These are phyloP conservation scores for Chytriomyces confervae DNA, from an alignment of 192 early-diverging fungal species.

Conservation along the genomic window DNA sequence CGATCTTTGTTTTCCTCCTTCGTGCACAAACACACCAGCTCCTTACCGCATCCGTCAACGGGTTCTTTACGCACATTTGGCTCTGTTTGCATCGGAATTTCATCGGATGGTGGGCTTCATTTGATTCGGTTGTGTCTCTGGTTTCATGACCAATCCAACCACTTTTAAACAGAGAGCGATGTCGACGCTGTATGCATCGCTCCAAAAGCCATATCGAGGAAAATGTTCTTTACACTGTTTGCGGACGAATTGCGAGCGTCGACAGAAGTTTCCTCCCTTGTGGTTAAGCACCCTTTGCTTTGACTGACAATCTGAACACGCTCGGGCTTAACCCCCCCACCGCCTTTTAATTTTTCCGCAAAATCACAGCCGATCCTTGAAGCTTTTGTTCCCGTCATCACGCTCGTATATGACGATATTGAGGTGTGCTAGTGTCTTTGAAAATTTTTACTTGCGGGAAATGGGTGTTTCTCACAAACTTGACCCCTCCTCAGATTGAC, in stretches of 20 bases:
- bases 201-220: constrained; percentile 82
- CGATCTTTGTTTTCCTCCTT: no score
- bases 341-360: no score
- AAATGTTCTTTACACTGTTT: constrained; percentile 91
- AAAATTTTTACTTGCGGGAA: background rate
- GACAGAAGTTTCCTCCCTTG: constrained; percentile 82
- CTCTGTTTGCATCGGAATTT: background rate
- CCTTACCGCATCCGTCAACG: no score
- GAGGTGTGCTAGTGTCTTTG: constrained; percentile 61
- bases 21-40: no score
- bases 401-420: constrained; percentile 87
- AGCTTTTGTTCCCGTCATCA: constrained; percentile 94
- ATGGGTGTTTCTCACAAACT: background rate
- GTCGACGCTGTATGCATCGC: constrained; percentile 96
- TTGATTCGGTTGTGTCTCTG: background rate
- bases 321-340: no score
- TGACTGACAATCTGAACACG: no score
- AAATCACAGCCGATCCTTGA: constrained; percentile 68
- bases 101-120: background rate
- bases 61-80: background rate
- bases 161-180: constrained; percentile 72
- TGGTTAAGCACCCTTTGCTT: constrained; percentile 6
- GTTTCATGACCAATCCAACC: background rate
- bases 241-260: constrained; percentile 75
- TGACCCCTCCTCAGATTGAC: background rate